phyloP scores from a whole-genome alignment of 805 yeast species.

The Komagataella pastoris region DNA sequence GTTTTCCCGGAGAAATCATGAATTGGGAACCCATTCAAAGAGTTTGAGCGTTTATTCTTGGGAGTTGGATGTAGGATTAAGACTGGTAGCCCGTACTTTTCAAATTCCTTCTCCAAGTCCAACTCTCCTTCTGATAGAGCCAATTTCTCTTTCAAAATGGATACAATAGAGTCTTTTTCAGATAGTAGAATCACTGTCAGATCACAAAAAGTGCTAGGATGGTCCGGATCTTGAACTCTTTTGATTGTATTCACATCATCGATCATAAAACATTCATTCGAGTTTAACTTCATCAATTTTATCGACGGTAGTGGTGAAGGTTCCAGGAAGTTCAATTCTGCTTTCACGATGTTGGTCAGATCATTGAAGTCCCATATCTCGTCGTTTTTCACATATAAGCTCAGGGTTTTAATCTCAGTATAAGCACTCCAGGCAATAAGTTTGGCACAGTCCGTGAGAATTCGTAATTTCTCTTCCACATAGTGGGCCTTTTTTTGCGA shows the following conservation, averaged over 20 bases:
- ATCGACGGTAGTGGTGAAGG: slow-evolving; percentile 8
- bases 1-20: slow-evolving; percentile 6
- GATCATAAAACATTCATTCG: slow-evolving; percentile 6
- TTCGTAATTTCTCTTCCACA: slow-evolving; percentile 26
- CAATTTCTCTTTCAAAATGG: background rate
- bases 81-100: slow-evolving; percentile 7
- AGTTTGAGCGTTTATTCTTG: slow-evolving; percentile 5
- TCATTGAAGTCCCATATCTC: slow-evolving; percentile 14
- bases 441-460: slow-evolving; percentile 22
- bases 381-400: slow-evolving; percentile 15
- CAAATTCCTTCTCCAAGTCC: slow-evolving; percentile 6
- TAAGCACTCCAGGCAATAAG: slow-evolving; percentile 16
- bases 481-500: slow-evolving; percentile 23
- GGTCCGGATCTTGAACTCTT: background rate
- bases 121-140: slow-evolving; percentile 1
- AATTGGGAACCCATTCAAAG: slow-evolving; percentile 10
- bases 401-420: slow-evolving; percentile 11
- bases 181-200: slow-evolving; percentile 9
- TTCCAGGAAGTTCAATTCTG: slow-evolving; percentile 11
- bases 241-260: slow-evolving; percentile 3
- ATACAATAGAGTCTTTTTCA: slow-evolving; percentile 1
- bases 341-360: slow-evolving; percentile 12
- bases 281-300: slow-evolving; percentile 10
- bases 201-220: slow-evolving; percentile 1
- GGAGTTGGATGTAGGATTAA: slow-evolving; percentile 9